Evolutionary conservation across 164 flowering plant genomes (phyloP), one percentile per base, ranked within the genome.

Genomic region (Vitis rupestris): DNA sequence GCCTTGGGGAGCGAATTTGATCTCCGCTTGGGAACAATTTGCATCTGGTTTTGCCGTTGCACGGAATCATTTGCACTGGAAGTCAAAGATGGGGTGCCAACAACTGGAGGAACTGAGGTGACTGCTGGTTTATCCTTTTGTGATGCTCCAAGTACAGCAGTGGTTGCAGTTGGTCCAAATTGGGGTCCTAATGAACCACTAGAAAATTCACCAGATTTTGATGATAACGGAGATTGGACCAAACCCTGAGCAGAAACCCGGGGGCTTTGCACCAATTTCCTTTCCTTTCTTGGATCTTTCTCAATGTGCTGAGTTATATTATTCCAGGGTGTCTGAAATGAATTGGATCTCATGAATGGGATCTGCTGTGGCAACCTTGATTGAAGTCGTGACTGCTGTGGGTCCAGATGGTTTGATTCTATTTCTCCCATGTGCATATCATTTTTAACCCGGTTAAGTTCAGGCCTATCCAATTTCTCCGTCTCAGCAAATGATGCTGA

Each of bases 161-260:
- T 75, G 37, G 85, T 61, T 68, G 85, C 71, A 66, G 62, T 84
- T 16, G 78, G 80, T 44, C 90, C 93, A 79, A 79, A 86, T 63
- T 84, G 92, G 50, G 83, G 75, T 52, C 94, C 97, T 8, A 85
- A 74, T 17, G 97, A 91, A 64, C 92, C 91, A 82, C 89, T 87
- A 51, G 93, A 88, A 70, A 91, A 85, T 69, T 96, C 99, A 61
- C 97, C 95, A 53, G 99, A 91, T 68, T 86, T 96, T 31, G 93
- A 89, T 65, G 99, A 91, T 70, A 88, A 73, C 3, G 98, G 97
- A 72, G 97, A 88, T 59, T 91, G 96, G 71, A 84, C 85, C 72
- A 89, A 62, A 61, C 89, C 77, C 59, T 87, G 90, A 37, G 83
- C 70, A 67, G 99, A 89, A 49, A 92, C 76, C 15, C 88, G 86